Percentiles rank a stretch among this genome's conserved stretches.
These are phyloP conservation scores for Takakia lepidozioides DNA, from an alignment of 225 moss, liverwort and hornwort species.

Conservation along the genomic window DNA sequence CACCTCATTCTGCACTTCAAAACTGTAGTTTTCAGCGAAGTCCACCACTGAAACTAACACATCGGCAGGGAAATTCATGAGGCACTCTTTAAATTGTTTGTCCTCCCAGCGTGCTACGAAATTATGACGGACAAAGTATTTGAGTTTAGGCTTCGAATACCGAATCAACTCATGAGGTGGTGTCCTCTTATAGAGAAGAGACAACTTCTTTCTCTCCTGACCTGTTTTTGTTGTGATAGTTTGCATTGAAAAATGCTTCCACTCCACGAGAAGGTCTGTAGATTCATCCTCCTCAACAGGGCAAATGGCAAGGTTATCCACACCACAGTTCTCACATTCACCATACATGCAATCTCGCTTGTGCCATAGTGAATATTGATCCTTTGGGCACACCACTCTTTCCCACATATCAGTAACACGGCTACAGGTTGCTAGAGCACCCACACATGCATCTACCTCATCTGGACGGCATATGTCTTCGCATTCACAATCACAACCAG, in stretches of 20 bases:
- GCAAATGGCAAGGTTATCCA: neutral
- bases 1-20: constrained; percentile 1
- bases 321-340: neutral
- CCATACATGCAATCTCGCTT: constrained; percentile 4
- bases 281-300: neutral
- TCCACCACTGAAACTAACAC: too few species aligned
- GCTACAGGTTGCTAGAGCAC: too few species aligned
- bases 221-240: neutral
- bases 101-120: too few species aligned
- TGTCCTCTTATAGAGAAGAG: neutral
- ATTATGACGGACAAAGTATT: too few species aligned
- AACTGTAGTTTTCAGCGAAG: neutral
- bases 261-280: neutral
- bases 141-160: too few species aligned
- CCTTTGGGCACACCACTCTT: neutral
- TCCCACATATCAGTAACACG: too few species aligned
- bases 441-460: too few species aligned
- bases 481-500: too few species aligned
- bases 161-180: too few species aligned
- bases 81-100: too few species aligned
- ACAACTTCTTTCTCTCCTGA: neutral
- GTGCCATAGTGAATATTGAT: constrained; percentile 1
- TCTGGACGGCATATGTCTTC: too few species aligned
- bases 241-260: neutral
- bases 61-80: too few species aligned